Percentiles rank a stretch among this genome's conserved stretches.
These are phyloP conservation scores for Chlorophyllum brunneum DNA, from an alignment of 768 basidiomycete genomes.

Conservation along the genomic window DNA sequence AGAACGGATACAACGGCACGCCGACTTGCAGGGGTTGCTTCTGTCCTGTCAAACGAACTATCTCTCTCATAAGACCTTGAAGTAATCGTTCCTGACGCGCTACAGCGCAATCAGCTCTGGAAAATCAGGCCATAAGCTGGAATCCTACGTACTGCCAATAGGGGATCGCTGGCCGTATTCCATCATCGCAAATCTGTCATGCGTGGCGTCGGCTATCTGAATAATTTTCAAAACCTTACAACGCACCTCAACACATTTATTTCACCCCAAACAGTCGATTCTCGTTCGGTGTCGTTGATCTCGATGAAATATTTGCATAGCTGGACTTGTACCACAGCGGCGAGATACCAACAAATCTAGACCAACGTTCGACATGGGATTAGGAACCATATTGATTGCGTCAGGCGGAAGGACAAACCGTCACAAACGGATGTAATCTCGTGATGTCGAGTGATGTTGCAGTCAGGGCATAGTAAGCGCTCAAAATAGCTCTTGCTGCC, in stretches of 20 bases:
- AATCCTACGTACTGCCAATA: conserved; percentile 64
- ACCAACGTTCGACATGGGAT: conserved; percentile 11
- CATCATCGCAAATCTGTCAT: conserved; percentile 73
- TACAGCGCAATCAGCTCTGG: conserved; percentile 22
- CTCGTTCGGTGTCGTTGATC: conserved; percentile 66
- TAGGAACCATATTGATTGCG: conserved; percentile 5
- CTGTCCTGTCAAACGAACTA: conserved; percentile 78
- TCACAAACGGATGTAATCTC: conserved; percentile 76
- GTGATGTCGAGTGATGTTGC: conserved; percentile 80
- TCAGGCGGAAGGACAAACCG: conserved; percentile 40
- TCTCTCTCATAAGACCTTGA: conserved; percentile 82
- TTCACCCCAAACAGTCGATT: conserved; percentile 82
- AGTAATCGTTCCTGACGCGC: conserved; percentile 81
- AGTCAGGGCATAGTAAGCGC: conserved; percentile 73
- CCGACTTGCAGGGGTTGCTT: conserved; percentile 78
- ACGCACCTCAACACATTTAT: conserved; percentile 76
- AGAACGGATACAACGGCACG: conserved; percentile 78
- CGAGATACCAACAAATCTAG: conserved; percentile 89
- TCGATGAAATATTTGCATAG: conserved; percentile 86
- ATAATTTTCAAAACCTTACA: neutral
- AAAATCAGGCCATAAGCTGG: neutral
- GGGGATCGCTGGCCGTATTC: conserved; percentile 77
- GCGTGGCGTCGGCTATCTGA: conserved; percentile 7
- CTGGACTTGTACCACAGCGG: conserved; percentile 83
- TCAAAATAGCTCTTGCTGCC: conserved; percentile 70